Evolutionary conservation across 2,329 filamentous ascomycete genomes (phyloP).

Genomic region (Nemania sp.): DNA sequence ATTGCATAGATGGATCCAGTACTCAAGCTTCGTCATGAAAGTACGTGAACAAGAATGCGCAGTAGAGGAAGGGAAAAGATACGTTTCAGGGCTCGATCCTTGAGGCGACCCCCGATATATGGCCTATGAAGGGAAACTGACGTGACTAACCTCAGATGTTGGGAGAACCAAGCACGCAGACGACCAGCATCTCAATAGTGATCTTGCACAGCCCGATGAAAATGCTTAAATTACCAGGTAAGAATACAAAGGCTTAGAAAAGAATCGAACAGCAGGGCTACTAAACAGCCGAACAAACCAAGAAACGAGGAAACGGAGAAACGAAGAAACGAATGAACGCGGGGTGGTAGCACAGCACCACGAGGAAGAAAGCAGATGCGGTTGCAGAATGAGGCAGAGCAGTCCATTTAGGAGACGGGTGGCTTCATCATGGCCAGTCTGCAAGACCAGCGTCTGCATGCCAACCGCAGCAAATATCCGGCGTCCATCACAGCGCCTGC

Average conservation of each 20-base stretch:
- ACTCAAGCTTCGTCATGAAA: conserved; percentile 17
- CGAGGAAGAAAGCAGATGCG: conserved; percentile 24
- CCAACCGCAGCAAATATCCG: conserved; percentile 25
- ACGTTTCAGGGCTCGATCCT: conserved; percentile 31
- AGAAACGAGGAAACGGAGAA: too few species aligned
- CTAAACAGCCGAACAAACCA: conserved; percentile 6
- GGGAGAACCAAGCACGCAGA: conserved; percentile 34
- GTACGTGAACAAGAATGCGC: conserved; percentile 8
- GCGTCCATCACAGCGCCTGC: conserved; percentile 15
- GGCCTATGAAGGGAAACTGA: conserved; percentile 26
- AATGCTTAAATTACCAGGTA: conserved; percentile 34
- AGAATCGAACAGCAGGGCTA: conserved; percentile 25
- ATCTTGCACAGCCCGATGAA: conserved; percentile 36
- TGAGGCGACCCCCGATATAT: conserved; percentile 27
- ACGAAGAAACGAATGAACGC: conserved; percentile 10
- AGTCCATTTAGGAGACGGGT: conserved; percentile 27
- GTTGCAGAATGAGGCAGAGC: conserved; percentile 35
- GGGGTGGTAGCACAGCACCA: conserved; percentile 29
- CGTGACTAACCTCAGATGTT: conserved; percentile 40
- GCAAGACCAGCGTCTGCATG: conserved; percentile 16
- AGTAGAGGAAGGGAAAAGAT: conserved; percentile 13
- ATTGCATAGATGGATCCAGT: conserved; percentile 24
- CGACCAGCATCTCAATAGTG: conserved; percentile 42
- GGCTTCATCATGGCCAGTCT: conserved; percentile 19
- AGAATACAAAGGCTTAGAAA: conserved; percentile 33